Evolutionary conservation across 1,284 basidiomycete species (phyloP), one percentile per base, ranked within the genome.

Genomic region (Cystobasidium pallidum): DNA sequence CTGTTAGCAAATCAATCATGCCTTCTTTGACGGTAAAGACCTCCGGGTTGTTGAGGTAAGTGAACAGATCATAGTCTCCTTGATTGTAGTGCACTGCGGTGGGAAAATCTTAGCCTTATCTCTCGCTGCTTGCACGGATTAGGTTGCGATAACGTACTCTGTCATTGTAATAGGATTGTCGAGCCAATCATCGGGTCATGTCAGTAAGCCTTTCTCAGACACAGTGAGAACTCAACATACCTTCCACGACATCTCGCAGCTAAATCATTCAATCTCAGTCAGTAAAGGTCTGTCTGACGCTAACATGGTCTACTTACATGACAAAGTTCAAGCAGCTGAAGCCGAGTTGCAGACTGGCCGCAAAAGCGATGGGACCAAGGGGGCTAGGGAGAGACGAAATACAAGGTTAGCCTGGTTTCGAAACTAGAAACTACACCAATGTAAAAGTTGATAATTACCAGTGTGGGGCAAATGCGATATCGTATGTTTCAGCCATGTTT

Each of bases 321-420:
- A 71, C 68, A 24, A 71, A 71, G 68, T 71, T 71, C 47, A 64
- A n/a, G 52, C 68, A 71, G 59, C 61, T 80, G 76, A 81, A 82
- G 4, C 79, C 82, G 49, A 83, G 75, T 59, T 83, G 79, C 11
- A 83, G 78, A 24, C 79, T 81, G 6, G 89, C 89, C 3, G 89
- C 89, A 51, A 91, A 84, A 0, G 89, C 89, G 36, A 91, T 86
- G 0, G 89, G 89, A 0, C 89, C 88, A 1, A 88, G 77, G 0
- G 67, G 58, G 58, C 66, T 57, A 21, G 28, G 11, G 2, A 4
- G 32, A n/a, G 36, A n/a, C 10, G 39, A 49, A n/a, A 11, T 19
- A 19, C 17, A 6, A 47, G 45, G 3, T 47, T 47, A 19, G n/a
- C 45, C 4, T n/a, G n/a, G n/a, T n/a, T n/a, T n/a, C n/a, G n/a